Base-by-base conservation (phyloP, 2,329 filamentous ascomycete genomes). In the Fusarium cyanostomum region DNA sequence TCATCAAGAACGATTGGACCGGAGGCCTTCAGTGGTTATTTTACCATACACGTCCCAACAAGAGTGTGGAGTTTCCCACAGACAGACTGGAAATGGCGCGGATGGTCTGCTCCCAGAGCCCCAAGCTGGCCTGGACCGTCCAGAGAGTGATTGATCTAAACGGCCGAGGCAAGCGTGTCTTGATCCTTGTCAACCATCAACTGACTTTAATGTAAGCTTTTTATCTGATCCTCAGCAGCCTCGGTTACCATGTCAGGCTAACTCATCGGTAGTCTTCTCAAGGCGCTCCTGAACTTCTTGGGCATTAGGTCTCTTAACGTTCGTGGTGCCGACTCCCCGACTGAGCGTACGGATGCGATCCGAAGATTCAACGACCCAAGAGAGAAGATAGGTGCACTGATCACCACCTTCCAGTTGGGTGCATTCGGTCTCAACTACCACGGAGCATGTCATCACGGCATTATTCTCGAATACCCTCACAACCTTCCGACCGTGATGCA, bases 361-460 rank as follows among this genome's bases (percentile, higher is more conserved):
- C 43, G 28, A 26, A 5, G 13, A 13, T 49, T 49, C 15, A 38
- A 39, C 16, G 11, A 49, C 12, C 43, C 43, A 24, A 24, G n/a
- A 12, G 16, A 24, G 12, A 13, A 26, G 8, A 16, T 33, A 11
- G 26, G 30, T 0, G 34, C 16, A 0, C 13, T 50, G 2, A 39
- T 49, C 1, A 3, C 24, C 0, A 34, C 35, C 0, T 41, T 12
- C 5, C 26, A 54, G 3, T 7, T 39, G 0, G n/a, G 5, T 0
- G 33, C 18, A 2, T 49, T 49, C 1, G 52, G 52, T 0, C 3
- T 54, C 0, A 33, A 54, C 18, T 31, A 27, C 7, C 52, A 39
- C 1, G 43, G 11, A 12, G 33, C 44, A 1, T 54, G 52, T 5
- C 28, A 35, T 5, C 13, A 41, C 5, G 35, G 34, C 1, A 46